Conservation (phyloP, 2,329 filamentous ascomycete genomes). For the Triangularia verruculosa region DNA sequence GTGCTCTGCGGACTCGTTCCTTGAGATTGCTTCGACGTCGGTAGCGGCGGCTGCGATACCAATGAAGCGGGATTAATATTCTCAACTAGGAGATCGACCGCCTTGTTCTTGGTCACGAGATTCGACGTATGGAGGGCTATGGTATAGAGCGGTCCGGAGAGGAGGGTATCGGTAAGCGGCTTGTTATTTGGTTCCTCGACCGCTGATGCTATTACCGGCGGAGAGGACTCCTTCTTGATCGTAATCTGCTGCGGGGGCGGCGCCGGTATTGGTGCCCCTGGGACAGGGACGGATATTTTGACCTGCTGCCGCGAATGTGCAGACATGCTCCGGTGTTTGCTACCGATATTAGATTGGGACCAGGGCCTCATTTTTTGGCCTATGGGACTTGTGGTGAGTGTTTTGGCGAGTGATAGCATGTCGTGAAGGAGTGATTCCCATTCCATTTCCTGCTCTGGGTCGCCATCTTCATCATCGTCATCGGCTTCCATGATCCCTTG, state of each 20-base stretch:
- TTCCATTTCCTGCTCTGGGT: not conserved
- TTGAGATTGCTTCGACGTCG: not conserved
- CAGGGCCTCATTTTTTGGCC: not conserved
- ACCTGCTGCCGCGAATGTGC: not conserved
- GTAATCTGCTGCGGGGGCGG: not conserved
- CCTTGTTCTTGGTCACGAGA: not conserved
- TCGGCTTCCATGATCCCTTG: not conserved
- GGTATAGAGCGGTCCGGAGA: not conserved
- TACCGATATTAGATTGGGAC: not conserved
- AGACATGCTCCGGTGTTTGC: not conserved
- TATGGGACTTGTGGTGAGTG: not conserved
- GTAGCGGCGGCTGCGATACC: not conserved
- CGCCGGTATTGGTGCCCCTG: not conserved
- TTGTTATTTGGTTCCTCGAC: not conserved
- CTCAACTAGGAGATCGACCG: not conserved
- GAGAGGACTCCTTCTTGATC: not conserved
- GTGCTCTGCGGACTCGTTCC: not conserved
- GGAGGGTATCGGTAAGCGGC: not conserved
- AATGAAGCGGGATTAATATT: not conserved
- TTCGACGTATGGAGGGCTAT: not conserved
- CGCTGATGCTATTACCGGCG: not conserved
- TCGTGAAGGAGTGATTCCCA: not conserved
- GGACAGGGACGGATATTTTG: not conserved
- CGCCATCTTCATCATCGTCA: not conserved
- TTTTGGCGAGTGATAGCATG: not conserved